These are phyloP conservation scores for Oenanthe sinensis DNA, from an alignment of 129 eudicot species.

Conservation along the genomic window DNA sequence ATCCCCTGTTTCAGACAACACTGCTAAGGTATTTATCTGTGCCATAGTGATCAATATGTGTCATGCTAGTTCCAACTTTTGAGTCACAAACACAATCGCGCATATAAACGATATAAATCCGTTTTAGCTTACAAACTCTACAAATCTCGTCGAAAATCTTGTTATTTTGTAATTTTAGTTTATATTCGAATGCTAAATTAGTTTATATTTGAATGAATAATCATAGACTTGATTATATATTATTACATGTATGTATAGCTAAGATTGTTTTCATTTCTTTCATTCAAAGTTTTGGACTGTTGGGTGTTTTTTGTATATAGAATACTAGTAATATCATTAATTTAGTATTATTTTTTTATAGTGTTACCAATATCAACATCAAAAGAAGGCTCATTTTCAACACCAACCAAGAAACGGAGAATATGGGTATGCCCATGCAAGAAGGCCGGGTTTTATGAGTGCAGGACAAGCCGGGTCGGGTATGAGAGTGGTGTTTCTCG, in stretches of 20 bases:
- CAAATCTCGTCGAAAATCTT: not conserved
- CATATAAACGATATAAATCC: not conserved
- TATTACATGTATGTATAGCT: too few relatives aligned
- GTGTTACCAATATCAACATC: constrained; percentile 37
- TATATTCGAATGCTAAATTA: not conserved
- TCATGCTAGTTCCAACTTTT: not conserved
- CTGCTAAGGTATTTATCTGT: not conserved
- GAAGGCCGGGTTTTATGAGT: constrained; percentile 13
- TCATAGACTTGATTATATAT: too few relatives aligned
- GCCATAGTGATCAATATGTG: too few relatives aligned
- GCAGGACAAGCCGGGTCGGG: constrained; percentile 39
- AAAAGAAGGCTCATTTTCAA: constrained; percentile 11
- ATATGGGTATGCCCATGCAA: constrained; percentile 18
- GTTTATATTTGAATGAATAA: too few relatives aligned
- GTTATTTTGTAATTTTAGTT: too few relatives aligned
- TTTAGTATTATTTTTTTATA: constrained; percentile 25
- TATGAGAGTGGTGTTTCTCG: constrained; percentile 58
- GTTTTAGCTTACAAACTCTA: not conserved
- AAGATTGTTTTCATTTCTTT: not conserved
- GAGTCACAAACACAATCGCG: not conserved
- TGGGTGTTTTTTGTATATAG: not conserved
- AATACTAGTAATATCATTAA: not conserved
- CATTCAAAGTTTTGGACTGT: not conserved
- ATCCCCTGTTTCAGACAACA: constrained; percentile 16
- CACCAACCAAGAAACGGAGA: constrained; percentile 21